Conservation (phyloP, 441 rosid species). For the Croton laevigatus region DNA sequence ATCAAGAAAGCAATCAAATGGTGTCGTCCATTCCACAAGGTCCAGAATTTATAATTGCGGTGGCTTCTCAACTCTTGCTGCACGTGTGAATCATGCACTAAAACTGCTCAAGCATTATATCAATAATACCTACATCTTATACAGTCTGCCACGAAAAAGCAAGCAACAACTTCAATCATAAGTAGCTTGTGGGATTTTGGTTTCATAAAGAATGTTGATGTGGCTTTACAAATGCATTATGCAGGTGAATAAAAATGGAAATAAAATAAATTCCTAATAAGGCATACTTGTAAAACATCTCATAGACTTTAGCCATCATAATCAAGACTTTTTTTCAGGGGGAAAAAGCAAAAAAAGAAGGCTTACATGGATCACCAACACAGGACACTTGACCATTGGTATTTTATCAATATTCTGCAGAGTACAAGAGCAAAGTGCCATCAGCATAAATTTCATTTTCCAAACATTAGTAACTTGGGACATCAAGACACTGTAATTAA, state of each 20-base stretch:
- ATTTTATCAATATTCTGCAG: slow-evolving; percentile 89
- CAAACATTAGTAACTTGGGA: neutral
- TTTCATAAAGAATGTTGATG: neutral
- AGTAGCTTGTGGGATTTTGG: neutral
- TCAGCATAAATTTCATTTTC: slow-evolving; percentile 18
- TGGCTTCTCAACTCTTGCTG: neutral
- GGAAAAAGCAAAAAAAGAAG: slow-evolving; percentile 1
- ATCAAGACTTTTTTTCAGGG: neutral
- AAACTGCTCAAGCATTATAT: neutral
- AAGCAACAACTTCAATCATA: neutral
- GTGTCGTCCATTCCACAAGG: neutral
- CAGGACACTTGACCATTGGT: slow-evolving; percentile 73
- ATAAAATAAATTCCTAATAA: neutral
- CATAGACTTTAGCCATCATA: neutral
- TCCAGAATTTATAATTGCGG: neutral
- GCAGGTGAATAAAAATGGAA: neutral
- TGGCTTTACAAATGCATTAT: neutral
- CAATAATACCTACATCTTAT: neutral
- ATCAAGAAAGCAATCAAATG: neutral
- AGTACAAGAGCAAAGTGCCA: slow-evolving; percentile 16
- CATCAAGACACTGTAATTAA: slow-evolving; percentile 3
- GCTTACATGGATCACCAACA: slow-evolving; percentile 77
- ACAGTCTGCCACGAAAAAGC: neutral
- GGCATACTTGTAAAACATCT: neutral
- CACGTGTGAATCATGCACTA: neutral